These are phyloP conservation scores for Lachancea kluyveri DNA, from an alignment of 805 yeast genomes.

Conservation along the genomic window DNA sequence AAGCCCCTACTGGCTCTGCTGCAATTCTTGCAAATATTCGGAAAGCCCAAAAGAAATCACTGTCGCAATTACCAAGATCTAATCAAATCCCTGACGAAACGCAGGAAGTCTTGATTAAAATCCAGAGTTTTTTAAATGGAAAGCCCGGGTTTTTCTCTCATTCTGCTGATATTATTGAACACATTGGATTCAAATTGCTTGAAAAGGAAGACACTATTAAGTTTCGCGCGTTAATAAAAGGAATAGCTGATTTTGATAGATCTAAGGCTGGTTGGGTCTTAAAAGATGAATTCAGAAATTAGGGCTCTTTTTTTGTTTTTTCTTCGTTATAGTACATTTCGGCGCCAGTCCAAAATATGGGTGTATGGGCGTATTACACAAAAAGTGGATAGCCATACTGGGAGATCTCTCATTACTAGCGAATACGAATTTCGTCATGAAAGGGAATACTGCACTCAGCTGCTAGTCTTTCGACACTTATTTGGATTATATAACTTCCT, in stretches of 20 bases:
- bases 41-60: slow-evolving; percentile 14
- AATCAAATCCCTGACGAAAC: slow-evolving; percentile 1
- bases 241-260: slow-evolving; percentile 65
- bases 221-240: slow-evolving; percentile 61
- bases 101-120: slow-evolving; percentile 12
- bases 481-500: too few relatives aligned
- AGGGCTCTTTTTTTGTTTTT: too few relatives aligned
- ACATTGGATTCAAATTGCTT: slow-evolving; percentile 34
- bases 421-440: too few relatives aligned
- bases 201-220: slow-evolving; percentile 51
- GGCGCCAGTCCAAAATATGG: too few relatives aligned
- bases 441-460: too few relatives aligned
- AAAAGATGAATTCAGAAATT: slow-evolving; percentile 42
- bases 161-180: slow-evolving; percentile 42
- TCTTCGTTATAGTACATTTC: too few relatives aligned
- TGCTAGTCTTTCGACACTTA: too few relatives aligned
- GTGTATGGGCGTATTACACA: too few relatives aligned
- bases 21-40: slow-evolving; percentile 22
- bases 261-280: slow-evolving; percentile 56
- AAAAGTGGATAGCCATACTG: too few relatives aligned
- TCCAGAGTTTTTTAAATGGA: slow-evolving; percentile 35
- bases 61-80: slow-evolving; percentile 24
- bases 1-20: slow-evolving; percentile 14
- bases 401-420: too few relatives aligned
- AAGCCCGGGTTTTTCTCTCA: slow-evolving; percentile 37